Percentiles rank a stretch among this genome's conserved stretches.
phyloP scores from a whole-genome alignment of 192 early-diverging fungal species.

The Glomus cerebriforme region DNA sequence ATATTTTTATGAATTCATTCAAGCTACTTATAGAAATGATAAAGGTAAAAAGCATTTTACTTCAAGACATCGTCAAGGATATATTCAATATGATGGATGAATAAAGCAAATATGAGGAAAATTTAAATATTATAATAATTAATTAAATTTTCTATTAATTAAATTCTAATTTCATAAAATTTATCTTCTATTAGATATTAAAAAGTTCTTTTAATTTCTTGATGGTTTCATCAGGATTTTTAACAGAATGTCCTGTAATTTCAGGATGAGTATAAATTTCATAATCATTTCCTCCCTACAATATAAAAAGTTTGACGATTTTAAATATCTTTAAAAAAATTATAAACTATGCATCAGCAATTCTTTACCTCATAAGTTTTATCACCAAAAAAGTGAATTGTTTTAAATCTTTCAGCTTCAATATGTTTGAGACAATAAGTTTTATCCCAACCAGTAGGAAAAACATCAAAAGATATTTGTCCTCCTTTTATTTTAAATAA shows the following conservation, averaged over 20 bases:
- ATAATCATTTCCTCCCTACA: constrained; percentile 94
- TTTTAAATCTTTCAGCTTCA: constrained; percentile 81
- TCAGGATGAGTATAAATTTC: constrained; percentile 87
- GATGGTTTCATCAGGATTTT: constrained; percentile 81
- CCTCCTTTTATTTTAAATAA: constrained; percentile 56
- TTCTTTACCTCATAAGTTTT: constrained; percentile 78
- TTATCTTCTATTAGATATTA: constrained; percentile 14
- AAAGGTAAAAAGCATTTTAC: constrained; percentile 61
- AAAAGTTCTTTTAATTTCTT: constrained; percentile 81
- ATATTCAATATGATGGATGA: constrained; percentile 62
- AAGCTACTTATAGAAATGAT: constrained; percentile 69
- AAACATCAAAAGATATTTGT: constrained; percentile 99
- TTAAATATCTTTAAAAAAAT: no score
- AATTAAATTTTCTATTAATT: no score
- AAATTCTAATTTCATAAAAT: no score
- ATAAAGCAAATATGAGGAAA: no score
- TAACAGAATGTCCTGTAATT: constrained; percentile 87
- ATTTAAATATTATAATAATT: no score
- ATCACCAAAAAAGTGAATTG: constrained; percentile 98
- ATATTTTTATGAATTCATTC: constrained; percentile 86
- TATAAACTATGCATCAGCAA: not conserved
- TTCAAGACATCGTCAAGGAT: constrained; percentile 51
- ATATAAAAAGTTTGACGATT: not conserved
- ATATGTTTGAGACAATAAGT: constrained; percentile 95
- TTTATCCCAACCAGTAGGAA: constrained; percentile 99